Evolutionary conservation across 345 rosid species (phyloP).

Genomic region (Lepidium sativum): DNA sequence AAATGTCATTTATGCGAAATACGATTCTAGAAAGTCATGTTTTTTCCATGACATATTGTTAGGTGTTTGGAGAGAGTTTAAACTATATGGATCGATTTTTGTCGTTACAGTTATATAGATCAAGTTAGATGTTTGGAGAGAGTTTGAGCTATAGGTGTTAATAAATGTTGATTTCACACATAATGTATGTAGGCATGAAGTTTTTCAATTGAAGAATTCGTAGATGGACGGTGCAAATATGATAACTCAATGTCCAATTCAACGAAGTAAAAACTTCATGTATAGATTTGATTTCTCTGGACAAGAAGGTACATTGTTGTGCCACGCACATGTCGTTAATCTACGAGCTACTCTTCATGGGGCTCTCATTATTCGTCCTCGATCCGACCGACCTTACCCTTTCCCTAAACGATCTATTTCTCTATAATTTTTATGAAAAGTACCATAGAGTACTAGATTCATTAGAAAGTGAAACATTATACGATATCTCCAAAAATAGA

Average conservation of each 20-base stretch:
- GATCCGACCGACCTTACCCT: slow-evolving; percentile 13
- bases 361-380: slow-evolving; percentile 39
- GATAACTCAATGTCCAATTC: slow-evolving; percentile 40
- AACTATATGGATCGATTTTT: too few relatives aligned
- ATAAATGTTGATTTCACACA: not conserved
- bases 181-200: slow-evolving; percentile 32
- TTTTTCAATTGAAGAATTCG: slow-evolving; percentile 26
- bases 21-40: too few relatives aligned
- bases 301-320: slow-evolving; percentile 41
- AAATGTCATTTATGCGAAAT: too few relatives aligned
- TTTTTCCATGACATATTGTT: too few relatives aligned
- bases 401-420: slow-evolving; percentile 25
- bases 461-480: too few relatives aligned
- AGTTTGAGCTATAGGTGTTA: too few relatives aligned
- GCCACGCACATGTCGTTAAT: slow-evolving; percentile 35
- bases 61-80: too few relatives aligned
- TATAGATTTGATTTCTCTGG: slow-evolving; percentile 29
- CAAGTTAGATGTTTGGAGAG: too few relatives aligned
- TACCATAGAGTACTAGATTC: too few relatives aligned
- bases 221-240: slow-evolving; percentile 38
- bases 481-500: too few relatives aligned
- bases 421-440: too few relatives aligned
- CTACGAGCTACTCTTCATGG: slow-evolving; percentile 41
- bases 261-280: slow-evolving; percentile 24
- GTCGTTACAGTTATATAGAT: too few relatives aligned